Percentiles rank a stretch among this genome's conserved stretches.
phyloP scores from a whole-genome alignment of 768 basidiomycete genomes.

The Amylocystis lapponica region DNA sequence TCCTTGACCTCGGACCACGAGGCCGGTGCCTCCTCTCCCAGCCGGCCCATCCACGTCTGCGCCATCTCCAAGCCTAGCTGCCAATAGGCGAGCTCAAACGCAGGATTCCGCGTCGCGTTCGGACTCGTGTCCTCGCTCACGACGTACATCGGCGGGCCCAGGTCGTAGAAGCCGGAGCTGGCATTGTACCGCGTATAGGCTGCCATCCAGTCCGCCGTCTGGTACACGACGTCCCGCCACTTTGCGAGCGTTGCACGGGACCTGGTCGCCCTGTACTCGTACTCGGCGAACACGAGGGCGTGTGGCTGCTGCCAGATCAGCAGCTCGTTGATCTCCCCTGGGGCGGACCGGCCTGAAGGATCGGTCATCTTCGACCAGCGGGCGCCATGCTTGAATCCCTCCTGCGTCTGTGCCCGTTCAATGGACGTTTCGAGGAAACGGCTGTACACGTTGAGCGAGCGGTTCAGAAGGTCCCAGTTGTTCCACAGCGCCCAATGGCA shows the following conservation, averaged over 20 bases:
- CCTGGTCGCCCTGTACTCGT: constrained; percentile 43
- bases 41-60: constrained; percentile 39
- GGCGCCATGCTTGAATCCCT: constrained; percentile 49
- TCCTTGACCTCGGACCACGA: constrained; percentile 40
- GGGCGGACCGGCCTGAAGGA: constrained; percentile 50
- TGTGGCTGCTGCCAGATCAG: constrained; percentile 61
- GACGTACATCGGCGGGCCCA: constrained; percentile 55
- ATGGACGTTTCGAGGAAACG: constrained; percentile 44
- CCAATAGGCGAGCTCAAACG: constrained; percentile 59
- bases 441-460: constrained; percentile 38
- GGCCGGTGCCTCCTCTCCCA: constrained; percentile 36
- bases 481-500: constrained; percentile 58
- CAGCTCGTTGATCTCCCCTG: constrained; percentile 57
- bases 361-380: constrained; percentile 64
- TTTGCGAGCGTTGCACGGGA: constrained; percentile 37
- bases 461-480: constrained; percentile 50
- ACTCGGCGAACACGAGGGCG: constrained; percentile 51
- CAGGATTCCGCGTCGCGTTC: constrained; percentile 48
- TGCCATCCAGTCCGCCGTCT: constrained; percentile 58
- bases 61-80: constrained; percentile 44
- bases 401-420: constrained; percentile 43
- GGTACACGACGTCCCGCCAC: constrained; percentile 46
- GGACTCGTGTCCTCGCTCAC: constrained; percentile 53
- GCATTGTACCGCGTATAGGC: constrained; percentile 48
- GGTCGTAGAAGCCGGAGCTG: constrained; percentile 42